Evolutionary conservation across 2,329 filamentous ascomycete genomes (phyloP), one percentile per base, ranked within the genome.

Genomic region (Escovopsis sp.): DNA sequence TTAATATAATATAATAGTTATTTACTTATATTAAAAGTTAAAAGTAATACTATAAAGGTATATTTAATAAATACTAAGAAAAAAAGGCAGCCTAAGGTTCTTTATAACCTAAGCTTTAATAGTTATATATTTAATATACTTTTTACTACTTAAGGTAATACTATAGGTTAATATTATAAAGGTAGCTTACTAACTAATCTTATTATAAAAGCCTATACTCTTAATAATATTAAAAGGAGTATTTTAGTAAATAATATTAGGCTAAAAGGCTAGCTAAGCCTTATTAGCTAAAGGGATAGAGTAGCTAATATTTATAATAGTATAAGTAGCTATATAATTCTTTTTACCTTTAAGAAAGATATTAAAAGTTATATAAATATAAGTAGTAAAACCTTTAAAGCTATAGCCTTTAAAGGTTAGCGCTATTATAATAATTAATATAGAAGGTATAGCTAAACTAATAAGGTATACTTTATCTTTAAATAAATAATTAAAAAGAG

Each of bases 241-340:
- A 7, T n/a, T 7, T 35, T 7, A 35, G 15, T n/a, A 35, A 35
- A 5, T 35, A 6, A 7, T 35, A 35, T 7, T 35, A n/a, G 12
- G 15, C 15, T 35, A 35, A n/a, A 7, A 35, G 5, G 5, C 12
- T 33, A 41, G 9, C 14, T 37, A 36, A 36, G 36, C 25, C 15
- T 42, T 29, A 37, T 36, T 37, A 42, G 10, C 29, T 9, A 29
- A 37, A 34, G 37, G 33, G 16, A 15, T 43, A 43, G 9, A 27
- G 25, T 9, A 27, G 25, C 25, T 27, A 6, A 27, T 9, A 9
- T 27, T 27, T 27, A 27, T 9, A 6, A 27, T 27, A 27, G 25
- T n/a, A n/a, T n/a, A n/a, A n/a, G n/a, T n/a, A n/a, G n/a, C 25
- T 27, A 27, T 6, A 27, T 5, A 27, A 6, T 6, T 27, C 9